Evolutionary conservation across 805 yeast genomes (phyloP).

Genomic region (Kuraishia hungarica): DNA sequence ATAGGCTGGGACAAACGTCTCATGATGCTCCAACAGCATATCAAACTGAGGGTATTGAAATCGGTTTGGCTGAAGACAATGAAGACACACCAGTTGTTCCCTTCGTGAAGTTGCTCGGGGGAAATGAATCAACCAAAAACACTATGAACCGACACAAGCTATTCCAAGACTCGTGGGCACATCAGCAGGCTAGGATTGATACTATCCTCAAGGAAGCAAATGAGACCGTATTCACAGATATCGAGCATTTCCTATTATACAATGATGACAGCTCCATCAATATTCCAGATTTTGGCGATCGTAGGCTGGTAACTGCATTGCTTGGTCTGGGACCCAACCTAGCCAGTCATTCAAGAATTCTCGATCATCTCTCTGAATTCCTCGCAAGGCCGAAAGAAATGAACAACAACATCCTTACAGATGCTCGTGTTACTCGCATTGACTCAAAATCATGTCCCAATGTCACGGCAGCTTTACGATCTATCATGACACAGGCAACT

Average conservation of each 20-base stretch:
- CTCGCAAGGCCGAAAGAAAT: constrained; percentile 3
- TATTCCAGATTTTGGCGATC: constrained; percentile 4
- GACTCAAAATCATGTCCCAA: constrained; percentile 29
- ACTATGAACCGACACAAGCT: constrained; percentile 30
- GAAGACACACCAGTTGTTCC: constrained; percentile 23
- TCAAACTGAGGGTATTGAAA: background rate
- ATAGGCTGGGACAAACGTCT: background rate
- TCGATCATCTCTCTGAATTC: constrained; percentile 17
- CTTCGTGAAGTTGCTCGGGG: constrained; percentile 32
- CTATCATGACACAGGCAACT: constrained; percentile 20
- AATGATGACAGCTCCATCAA: constrained; percentile 4
- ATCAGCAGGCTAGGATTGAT: constrained; percentile 21
- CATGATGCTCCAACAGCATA: background rate
- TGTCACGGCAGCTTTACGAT: constrained; percentile 25
- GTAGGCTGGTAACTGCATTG: constrained; percentile 25
- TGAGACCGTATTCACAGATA: constrained; percentile 25
- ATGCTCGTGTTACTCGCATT: constrained; percentile 19
- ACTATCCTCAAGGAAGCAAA: constrained; percentile 18
- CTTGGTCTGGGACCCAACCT: constrained; percentile 33
- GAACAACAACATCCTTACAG: constrained; percentile 6
- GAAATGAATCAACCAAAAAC: constrained; percentile 30
- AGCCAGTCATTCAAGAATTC: constrained; percentile 28
- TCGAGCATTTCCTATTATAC: constrained; percentile 15
- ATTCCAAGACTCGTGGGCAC: constrained; percentile 29
- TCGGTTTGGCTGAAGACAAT: background rate